Evolutionary conservation across 2,329 filamentous ascomycete genomes (phyloP).

Genomic region (Fusarium torreyae): DNA sequence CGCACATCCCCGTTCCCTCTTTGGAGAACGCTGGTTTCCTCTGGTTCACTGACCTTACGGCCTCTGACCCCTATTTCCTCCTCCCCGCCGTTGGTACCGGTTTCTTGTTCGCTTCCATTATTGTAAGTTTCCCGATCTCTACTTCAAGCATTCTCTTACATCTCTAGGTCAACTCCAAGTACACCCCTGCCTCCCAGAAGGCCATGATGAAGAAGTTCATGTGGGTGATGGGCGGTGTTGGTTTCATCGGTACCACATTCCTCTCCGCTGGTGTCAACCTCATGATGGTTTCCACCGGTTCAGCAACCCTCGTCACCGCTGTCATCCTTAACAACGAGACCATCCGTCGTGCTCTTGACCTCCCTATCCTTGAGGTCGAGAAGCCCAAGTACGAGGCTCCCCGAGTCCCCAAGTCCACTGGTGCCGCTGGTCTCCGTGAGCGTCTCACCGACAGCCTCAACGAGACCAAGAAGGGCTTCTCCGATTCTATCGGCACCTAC

Average conservation of each 20-base stretch:
- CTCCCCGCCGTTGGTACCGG: conserved; percentile 75
- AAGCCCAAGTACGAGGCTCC: conserved; percentile 56
- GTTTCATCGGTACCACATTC: conserved; percentile 63
- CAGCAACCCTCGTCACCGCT: conserved; percentile 56
- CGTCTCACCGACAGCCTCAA: conserved; percentile 54
- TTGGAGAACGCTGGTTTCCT: conserved; percentile 78
- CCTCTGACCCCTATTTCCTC: conserved; percentile 82
- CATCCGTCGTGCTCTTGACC: conserved; percentile 57
- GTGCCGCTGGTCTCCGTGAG: conserved; percentile 50
- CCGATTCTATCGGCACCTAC: conserved; percentile 53
- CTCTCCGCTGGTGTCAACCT: conserved; percentile 65
- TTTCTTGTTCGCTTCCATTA: conserved; percentile 71
- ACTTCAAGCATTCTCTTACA: conserved; percentile 31
- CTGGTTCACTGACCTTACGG: conserved; percentile 86
- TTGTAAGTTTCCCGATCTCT: conserved; percentile 54
- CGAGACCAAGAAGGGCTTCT: conserved; percentile 58
- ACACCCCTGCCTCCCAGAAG: conserved; percentile 52
- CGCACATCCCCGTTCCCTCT: conserved; percentile 83
- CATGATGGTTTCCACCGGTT: conserved; percentile 61
- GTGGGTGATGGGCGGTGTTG: conserved; percentile 60
- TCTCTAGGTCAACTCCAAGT: conserved; percentile 55
- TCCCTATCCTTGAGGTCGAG: conserved; percentile 55
- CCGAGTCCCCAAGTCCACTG: conserved; percentile 43
- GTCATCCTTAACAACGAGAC: conserved; percentile 56
- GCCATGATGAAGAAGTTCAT: conserved; percentile 60